A percentile compares a stretch with the other conserved stretches of the same genome.
Evolutionary conservation across 129 eudicot species (phyloP).

Genomic region (Oenanthe sinensis): DNA sequence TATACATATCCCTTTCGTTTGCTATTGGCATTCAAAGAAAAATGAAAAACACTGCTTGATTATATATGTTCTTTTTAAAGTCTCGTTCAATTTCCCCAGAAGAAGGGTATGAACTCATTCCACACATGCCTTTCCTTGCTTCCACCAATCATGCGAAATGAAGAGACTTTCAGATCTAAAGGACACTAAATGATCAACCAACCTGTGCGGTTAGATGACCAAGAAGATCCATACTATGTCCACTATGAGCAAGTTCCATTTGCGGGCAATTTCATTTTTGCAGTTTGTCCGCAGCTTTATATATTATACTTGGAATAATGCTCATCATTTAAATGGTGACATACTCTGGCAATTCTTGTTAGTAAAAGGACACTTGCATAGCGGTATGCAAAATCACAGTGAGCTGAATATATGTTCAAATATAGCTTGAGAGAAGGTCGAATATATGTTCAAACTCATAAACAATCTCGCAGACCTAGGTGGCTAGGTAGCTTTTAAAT

Average conservation of each 20-base stretch:
- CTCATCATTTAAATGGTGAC: constrained; percentile 10
- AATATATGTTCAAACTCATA: too few relatives aligned
- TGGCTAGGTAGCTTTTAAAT: too few relatives aligned
- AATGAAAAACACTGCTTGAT: background rate
- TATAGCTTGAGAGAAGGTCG: too few relatives aligned
- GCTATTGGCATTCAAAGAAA: background rate
- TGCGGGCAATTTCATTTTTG: constrained; percentile 25
- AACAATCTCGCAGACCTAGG: too few relatives aligned
- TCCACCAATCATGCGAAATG: constrained; percentile 11
- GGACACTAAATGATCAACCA: too few relatives aligned
- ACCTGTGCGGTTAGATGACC: too few relatives aligned
- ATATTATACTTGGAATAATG: background rate
- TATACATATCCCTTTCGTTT: constrained; percentile 17
- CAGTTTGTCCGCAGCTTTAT: constrained; percentile 13
- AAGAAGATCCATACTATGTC: constrained; percentile 37
- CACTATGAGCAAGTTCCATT: constrained; percentile 11
- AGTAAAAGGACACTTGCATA: constrained; percentile 10
- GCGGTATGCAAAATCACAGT: constrained; percentile 16
- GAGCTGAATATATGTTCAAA: too few relatives aligned
- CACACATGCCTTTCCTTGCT: constrained; percentile 22
- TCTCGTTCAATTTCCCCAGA: constrained; percentile 12
- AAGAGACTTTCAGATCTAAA: background rate
- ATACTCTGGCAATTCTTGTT: constrained; percentile 18
- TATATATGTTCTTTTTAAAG: background rate
- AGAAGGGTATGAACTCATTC: background rate